Evolutionary conservation across 176 grass and related monocot species (phyloP).

Genomic region (barley (Hordeum vulgare)): DNA sequence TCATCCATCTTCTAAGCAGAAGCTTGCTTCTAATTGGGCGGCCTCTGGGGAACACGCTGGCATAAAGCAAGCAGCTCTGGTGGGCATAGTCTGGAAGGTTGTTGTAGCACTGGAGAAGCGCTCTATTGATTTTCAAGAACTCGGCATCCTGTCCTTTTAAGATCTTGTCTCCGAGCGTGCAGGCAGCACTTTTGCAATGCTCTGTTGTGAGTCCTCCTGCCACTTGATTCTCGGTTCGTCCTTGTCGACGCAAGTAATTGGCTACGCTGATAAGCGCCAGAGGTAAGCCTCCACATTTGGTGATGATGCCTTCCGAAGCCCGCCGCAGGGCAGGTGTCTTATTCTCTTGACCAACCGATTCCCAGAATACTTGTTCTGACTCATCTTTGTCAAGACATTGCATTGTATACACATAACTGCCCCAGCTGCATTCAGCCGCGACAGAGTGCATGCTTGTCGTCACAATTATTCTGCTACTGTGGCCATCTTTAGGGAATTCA

Average conservation of each 20-base stretch:
- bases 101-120: neutral
- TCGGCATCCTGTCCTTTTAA: neutral
- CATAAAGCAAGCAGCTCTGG: neutral
- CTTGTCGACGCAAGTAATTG: neutral
- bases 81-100: neutral
- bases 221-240: neutral
- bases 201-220: too few relatives aligned
- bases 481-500: neutral
- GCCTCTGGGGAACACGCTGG: neutral
- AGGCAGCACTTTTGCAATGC: neutral
- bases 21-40: neutral
- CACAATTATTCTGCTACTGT: constrained; percentile 12
- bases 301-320: constrained; percentile 1
- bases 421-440: neutral
- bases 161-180: neutral
- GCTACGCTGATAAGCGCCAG: constrained; percentile 8
- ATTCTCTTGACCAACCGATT: neutral
- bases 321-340: neutral
- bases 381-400: neutral
- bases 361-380: neutral
- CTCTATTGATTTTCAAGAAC: neutral
- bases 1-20: neutral
- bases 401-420: constrained; percentile 18
- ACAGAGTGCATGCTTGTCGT: constrained; percentile 3
- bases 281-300: constrained; percentile 12